Conservation (phyloP, 2,329 filamentous ascomycete genomes). For the Sarocladiaceae sp. region DNA sequence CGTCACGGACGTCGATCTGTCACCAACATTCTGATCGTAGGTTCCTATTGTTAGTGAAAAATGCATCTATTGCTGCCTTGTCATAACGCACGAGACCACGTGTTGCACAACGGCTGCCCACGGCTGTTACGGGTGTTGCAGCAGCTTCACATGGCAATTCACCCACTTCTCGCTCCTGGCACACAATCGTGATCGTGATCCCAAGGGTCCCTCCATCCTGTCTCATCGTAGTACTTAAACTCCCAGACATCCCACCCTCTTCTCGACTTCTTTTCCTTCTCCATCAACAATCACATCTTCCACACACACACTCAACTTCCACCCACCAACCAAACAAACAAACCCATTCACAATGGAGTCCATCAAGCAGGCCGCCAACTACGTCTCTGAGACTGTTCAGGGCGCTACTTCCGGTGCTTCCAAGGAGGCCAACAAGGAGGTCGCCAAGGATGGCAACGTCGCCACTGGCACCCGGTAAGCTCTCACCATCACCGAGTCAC, state of each 20-base stretch:
- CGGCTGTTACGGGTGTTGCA: background rate
- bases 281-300: constrained; percentile 15
- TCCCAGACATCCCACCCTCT: background rate
- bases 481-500: background rate
- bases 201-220: background rate
- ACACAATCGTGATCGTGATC: constrained; percentile 2
- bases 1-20: background rate
- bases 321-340: constrained; percentile 18
- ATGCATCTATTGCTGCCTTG: too few species aligned
- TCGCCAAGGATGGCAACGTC: constrained; percentile 59
- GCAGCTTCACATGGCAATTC: constrained; percentile 7
- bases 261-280: constrained; percentile 9
- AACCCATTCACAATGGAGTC: constrained; percentile 42
- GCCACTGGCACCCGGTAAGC: constrained; percentile 49
- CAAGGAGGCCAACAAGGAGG: constrained; percentile 69
- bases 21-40: background rate
- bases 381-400: constrained; percentile 64
- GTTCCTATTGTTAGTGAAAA: background rate
- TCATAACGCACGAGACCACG: background rate
- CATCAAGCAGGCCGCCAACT: constrained; percentile 60
- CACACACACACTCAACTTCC: constrained; percentile 16
- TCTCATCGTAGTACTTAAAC: constrained; percentile 6
- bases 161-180: background rate
- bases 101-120: background rate
- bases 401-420: constrained; percentile 49